phyloP scores from a whole-genome alignment of 768 basidiomycete species.

The Zangia roseola region DNA sequence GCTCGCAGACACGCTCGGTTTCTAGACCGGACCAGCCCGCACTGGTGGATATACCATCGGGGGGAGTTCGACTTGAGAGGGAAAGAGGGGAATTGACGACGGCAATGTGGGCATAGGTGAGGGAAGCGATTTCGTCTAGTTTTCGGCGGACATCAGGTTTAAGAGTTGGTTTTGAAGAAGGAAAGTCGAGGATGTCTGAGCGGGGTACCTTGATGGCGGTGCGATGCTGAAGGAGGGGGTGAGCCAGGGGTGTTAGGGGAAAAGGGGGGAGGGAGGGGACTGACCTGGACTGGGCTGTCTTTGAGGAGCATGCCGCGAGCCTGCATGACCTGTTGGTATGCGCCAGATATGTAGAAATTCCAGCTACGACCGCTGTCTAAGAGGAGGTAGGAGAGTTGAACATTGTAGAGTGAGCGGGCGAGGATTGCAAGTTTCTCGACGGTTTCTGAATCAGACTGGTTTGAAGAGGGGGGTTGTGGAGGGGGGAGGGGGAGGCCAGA shows the following conservation, averaged over 20 bases:
- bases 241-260: conserved; percentile 11
- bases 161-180: conserved; percentile 72
- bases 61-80: conserved; percentile 71
- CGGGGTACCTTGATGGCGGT: conserved; percentile 87
- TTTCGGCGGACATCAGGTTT: conserved; percentile 80
- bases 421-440: conserved; percentile 78
- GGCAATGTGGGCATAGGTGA: conserved; percentile 90
- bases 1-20: conserved; percentile 90
- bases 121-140: conserved; percentile 92
- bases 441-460: conserved; percentile 62
- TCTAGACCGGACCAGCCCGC: conserved; percentile 90
- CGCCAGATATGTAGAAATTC: conserved; percentile 90
- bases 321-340: conserved; percentile 90
- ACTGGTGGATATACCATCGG: conserved; percentile 72
- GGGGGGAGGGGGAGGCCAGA: conserved; percentile 41
- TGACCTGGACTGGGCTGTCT: conserved; percentile 83
- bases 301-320: conserved; percentile 87
- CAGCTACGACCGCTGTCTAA: conserved; percentile 67
- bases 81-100: conserved; percentile 85
- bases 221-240: conserved; percentile 56
- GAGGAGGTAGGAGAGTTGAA: conserved; percentile 77
- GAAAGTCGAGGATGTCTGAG: conserved; percentile 89
- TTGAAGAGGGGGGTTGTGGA: conserved; percentile 28
- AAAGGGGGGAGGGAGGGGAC: conserved; percentile 14
- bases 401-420: conserved; percentile 78